A percentile compares a stretch with the other conserved stretches of the same genome.
Conservation (phyloP, 1,284 basidiomycete genomes). For the Irpex rosettiformis region DNA sequence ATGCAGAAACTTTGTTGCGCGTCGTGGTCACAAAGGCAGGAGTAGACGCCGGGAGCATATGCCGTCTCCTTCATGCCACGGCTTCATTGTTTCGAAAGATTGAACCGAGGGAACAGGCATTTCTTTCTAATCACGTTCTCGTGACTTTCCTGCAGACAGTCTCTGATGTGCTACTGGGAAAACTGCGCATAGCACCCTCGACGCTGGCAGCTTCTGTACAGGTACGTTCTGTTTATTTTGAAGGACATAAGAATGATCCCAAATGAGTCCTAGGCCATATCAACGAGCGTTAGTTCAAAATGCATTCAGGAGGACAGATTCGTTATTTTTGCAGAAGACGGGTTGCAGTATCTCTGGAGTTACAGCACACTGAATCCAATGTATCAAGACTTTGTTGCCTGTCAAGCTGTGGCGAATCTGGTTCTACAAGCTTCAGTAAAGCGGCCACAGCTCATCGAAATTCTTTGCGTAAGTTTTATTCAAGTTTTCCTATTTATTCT, state of each 20-base stretch:
- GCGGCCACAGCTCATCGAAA: slow-evolving; percentile 16
- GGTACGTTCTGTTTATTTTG: slow-evolving; percentile 29
- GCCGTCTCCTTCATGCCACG: slow-evolving; percentile 48
- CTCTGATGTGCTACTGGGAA: slow-evolving; percentile 49
- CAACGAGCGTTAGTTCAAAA: slow-evolving; percentile 6
- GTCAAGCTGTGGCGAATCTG: slow-evolving; percentile 48
- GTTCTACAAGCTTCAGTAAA: slow-evolving; percentile 43
- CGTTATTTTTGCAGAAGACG: slow-evolving; percentile 44
- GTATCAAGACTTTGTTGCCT: slow-evolving; percentile 50
- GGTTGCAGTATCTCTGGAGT: slow-evolving; percentile 49
- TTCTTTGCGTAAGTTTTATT: slow-evolving; percentile 18
- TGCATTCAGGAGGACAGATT: slow-evolving; percentile 22
- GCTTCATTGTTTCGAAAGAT: slow-evolving; percentile 35
- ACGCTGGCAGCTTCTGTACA: slow-evolving; percentile 51
- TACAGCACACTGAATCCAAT: slow-evolving; percentile 42
- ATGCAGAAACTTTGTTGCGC: slow-evolving; percentile 55
- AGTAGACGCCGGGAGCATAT: slow-evolving; percentile 43
- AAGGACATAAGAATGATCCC: not conserved
- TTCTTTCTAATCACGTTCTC: slow-evolving; percentile 37
- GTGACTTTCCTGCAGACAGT: slow-evolving; percentile 52
- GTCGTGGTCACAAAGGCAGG: slow-evolving; percentile 47
- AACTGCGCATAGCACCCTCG: slow-evolving; percentile 43
- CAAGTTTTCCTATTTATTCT: not conserved
- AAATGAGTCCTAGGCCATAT: not conserved
- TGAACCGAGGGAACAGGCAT: slow-evolving; percentile 24